These are phyloP conservation scores for Cladorrhinum samala DNA, from an alignment of 495 filamentous ascomycete genomes.

Conservation along the genomic window DNA sequence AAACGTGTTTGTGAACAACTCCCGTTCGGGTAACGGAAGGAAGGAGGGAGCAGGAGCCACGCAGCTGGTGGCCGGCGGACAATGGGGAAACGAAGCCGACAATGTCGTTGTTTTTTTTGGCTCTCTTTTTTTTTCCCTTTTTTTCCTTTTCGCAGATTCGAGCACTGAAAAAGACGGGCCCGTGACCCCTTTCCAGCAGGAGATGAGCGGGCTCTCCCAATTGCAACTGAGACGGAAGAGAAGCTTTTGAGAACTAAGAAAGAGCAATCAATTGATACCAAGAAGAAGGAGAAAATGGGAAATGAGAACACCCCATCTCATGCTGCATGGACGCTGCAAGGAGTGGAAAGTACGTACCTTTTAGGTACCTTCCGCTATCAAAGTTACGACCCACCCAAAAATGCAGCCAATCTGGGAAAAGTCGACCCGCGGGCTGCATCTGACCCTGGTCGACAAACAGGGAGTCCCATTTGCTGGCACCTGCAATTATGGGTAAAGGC, in stretches of 20 bases:
- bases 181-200: constrained; percentile 21
- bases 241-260: neutral
- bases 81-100: neutral
- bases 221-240: neutral
- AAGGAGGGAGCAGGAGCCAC: too few relatives aligned
- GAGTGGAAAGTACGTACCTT: constrained; percentile 5
- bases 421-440: constrained; percentile 5
- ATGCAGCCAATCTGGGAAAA: constrained; percentile 6
- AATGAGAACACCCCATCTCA: constrained; percentile 2
- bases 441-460: neutral
- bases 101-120: neutral
- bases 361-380: neutral
- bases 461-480: constrained; percentile 3
- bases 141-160: too few relatives aligned
- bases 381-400: constrained; percentile 1
- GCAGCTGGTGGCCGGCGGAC: constrained; percentile 2
- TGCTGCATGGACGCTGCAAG: neutral
- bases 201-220: constrained; percentile 6
- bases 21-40: neutral
- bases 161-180: constrained; percentile 4
- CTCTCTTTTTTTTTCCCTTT: too few relatives aligned
- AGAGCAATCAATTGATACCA: neutral
- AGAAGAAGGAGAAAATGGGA: constrained; percentile 6
- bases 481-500: neutral
- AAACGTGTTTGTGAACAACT: neutral